Conservation (phyloP, 805 yeast genomes). For the Spathaspora hagerdaliae region DNA sequence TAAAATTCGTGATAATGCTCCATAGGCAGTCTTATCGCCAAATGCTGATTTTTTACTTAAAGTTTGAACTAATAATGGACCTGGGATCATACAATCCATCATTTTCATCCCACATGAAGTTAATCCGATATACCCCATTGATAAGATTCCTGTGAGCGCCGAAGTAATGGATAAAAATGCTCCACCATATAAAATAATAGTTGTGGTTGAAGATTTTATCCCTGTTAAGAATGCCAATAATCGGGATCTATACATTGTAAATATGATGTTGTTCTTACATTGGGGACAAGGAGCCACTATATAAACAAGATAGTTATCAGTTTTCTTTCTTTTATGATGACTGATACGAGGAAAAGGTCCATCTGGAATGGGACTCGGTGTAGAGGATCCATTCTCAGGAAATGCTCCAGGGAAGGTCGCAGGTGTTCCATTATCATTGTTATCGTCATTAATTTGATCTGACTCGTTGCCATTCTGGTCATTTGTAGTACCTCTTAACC, state of each 20-base stretch:
- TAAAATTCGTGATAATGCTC: conserved; percentile 8
- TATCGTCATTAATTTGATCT: not conserved
- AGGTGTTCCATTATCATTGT: not conserved
- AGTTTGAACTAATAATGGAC: conserved; percentile 25
- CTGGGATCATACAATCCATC: conserved; percentile 34
- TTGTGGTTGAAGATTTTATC: conserved; percentile 13
- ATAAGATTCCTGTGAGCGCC: conserved; percentile 36
- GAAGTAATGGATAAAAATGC: conserved; percentile 33
- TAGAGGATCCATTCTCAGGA: too few relatives aligned
- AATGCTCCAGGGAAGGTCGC: too few relatives aligned
- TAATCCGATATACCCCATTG: conserved; percentile 36
- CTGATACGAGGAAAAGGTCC: too few relatives aligned
- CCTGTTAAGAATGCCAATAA: conserved; percentile 18
- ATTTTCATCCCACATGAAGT: conserved; percentile 35
- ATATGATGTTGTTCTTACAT: conserved; percentile 32
- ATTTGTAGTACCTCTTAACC: not conserved
- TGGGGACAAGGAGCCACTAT: conserved; percentile 37
- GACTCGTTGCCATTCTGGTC: not conserved
- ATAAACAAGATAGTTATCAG: conserved; percentile 7
- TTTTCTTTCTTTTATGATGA: not conserved
- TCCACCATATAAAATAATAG: conserved; percentile 26
- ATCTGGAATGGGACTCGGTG: too few relatives aligned
- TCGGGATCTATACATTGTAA: conserved; percentile 26
- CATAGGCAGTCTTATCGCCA: not conserved
- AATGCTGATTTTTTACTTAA: conserved; percentile 11